Evolutionary conservation across 768 basidiomycete genomes (phyloP), one percentile per base, ranked within the genome.

Genomic region (Lenzites betulinus): DNA sequence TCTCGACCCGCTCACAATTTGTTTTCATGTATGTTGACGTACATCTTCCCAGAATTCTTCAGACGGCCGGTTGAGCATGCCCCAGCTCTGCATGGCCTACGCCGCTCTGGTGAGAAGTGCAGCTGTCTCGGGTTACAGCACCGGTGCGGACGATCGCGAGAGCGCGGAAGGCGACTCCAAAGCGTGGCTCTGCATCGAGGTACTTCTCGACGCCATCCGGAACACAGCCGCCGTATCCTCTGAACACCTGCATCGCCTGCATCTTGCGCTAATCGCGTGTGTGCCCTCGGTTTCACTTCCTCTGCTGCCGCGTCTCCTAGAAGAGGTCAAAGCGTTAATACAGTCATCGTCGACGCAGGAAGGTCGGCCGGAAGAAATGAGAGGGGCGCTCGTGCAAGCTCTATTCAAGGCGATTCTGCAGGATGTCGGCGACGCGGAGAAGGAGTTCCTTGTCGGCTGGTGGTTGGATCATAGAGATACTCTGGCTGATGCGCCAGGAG

Each of bases 41-140:
- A 5, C 35, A 12, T 11, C 12, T 15, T 25, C 36, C 0, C 53
- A 92, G 88, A 91, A 89, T 70, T 86, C 90, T 1, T 69, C 70
- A 1, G 82, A 88, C 41, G 84, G 81, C 25, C 79, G 76, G 62
- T 76, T 95, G 15, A 88, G 78, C 58, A 82, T 81, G 0, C 57
- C 78, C 0, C 93, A 94, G 67, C 79, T 94, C 8, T 75, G 87
- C 28, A 78, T 92, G 41, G 92, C 93, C 7, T 93, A 83, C 67
- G 77, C 87, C n/a, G 82, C 88, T 7, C 78, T 93, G 13, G 84
- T 91, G 25, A 76, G 81, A 61, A 81, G 84, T 55, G 88, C 89
- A 0, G 77, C 78, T 39, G 76, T 79, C 2, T 76, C 76, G 51
- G 72, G 77, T 42, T 64, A 67, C 38, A 36, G 57, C 15, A 51